Base-by-base conservation (phyloP, 2,329 filamentous ascomycete species). In the Calonectria henricotiae region DNA sequence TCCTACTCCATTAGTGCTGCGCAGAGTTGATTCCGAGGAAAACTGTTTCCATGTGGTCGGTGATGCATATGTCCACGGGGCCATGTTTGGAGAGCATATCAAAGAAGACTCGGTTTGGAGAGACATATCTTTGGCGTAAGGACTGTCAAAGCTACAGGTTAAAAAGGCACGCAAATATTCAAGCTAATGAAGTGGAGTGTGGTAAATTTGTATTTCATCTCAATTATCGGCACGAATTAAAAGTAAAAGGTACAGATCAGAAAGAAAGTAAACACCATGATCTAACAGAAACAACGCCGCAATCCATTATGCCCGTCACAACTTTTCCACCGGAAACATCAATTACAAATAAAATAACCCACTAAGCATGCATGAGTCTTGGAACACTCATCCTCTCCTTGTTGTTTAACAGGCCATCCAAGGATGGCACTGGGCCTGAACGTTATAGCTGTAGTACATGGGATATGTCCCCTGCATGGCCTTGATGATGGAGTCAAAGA, bases 401-500 rank as follows among this genome's bases (percentile, higher is more conserved):
- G n/a, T 23, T 77, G n/a, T 23, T 77, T 74, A 81, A 62, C 82
- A 83, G 20, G 77, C 81, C 75, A 83, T 82, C 82, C 82, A 83
- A 17, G 82, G 82, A 32, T 79, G 76, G 58, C 82, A 83, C 64
- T 82, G 77, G 5, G 80, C 82, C 65, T 83, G 76, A 7, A 84
- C 75, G 30, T 77, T 80, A 68, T 83, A 83, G 64, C 79, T 81
- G 71, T 80, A 80, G 71, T 80, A 84, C 13, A 75, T 72, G n/a
- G 82, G 82, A 49, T 82, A 84, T 35, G 80, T 83, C 8, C 78
- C 82, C 70, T 83, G 77, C 62, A 83, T 76, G 6, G 82, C 81
- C n/a, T 74, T 74, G 46, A 83, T 80, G 64, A 83, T 82, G 13
- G 81, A 80, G 41, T 80, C 74, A 68, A 83, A 83, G 70, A 83